Conservation (phyloP, 2,329 filamentous ascomycete genomes). For the Aureobasidium uvarum region DNA sequence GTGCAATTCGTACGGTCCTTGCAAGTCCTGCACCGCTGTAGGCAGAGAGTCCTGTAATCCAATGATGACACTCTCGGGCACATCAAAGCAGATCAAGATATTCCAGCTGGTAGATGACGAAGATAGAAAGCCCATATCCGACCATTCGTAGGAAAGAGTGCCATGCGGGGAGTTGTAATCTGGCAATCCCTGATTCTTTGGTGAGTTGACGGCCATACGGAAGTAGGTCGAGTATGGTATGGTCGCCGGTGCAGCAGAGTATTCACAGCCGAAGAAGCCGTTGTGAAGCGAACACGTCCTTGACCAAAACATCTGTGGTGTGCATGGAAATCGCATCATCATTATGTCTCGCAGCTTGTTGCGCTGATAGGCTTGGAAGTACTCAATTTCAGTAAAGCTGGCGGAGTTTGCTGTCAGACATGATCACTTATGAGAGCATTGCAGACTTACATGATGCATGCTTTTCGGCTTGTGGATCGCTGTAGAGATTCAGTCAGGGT, state of each 20-base stretch:
- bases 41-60: not conserved
- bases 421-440: not conserved
- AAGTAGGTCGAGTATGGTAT: not conserved
- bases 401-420: not conserved
- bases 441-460: not conserved
- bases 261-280: conserved; percentile 8
- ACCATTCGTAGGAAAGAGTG: not conserved
- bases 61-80: not conserved
- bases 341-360: not conserved
- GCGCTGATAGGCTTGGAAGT: not conserved
- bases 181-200: not conserved
- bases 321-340: not conserved
- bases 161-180: conserved; percentile 1
- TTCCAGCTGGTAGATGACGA: not conserved
- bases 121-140: not conserved
- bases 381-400: not conserved
- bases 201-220: not conserved
- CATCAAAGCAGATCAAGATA: conserved; percentile 1
- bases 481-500: not conserved
- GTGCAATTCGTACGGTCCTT: not conserved
- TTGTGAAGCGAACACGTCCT: conserved; percentile 6
- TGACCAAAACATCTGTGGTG: not conserved
- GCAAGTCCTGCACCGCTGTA: not conserved
- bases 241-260: not conserved
- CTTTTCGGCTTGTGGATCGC: not conserved